A percentile compares a stretch with the other conserved stretches of the same genome.
These are phyloP conservation scores for Cnidoscolus chayamansa DNA, from an alignment of 441 rosid genomes.

Conservation along the genomic window DNA sequence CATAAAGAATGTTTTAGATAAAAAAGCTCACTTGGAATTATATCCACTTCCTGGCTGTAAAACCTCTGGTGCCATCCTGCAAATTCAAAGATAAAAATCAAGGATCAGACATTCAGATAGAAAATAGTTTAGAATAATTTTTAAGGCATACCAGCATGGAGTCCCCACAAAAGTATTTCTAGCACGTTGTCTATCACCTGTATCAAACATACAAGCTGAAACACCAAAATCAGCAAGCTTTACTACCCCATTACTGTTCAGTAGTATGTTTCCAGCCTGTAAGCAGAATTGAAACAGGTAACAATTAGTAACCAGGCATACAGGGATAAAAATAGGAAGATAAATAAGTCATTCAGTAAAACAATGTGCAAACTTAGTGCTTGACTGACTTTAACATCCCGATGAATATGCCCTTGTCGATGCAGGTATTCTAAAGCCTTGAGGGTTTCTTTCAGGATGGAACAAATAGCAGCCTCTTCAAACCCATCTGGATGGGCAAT, in stretches of 20 bases:
- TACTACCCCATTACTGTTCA: slow-evolving; percentile 70
- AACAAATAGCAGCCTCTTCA: slow-evolving; percentile 88
- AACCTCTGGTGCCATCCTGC: slow-evolving; percentile 99
- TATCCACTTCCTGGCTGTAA: slow-evolving; percentile 99
- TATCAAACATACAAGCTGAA: slow-evolving; percentile 96
- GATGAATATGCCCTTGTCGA: slow-evolving; percentile 95
- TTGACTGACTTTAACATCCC: slow-evolving; percentile 84
- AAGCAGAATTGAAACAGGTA: slow-evolving; percentile 19
- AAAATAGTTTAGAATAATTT: neutral
- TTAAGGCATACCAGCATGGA: slow-evolving; percentile 78
- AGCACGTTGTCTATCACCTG: slow-evolving; percentile 91
- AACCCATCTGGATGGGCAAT: slow-evolving; percentile 89
- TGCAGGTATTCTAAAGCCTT: slow-evolving; percentile 96
- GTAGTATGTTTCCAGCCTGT: slow-evolving; percentile 96
- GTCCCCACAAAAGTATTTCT: slow-evolving; percentile 99
- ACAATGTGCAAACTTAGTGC: slow-evolving; percentile 13
- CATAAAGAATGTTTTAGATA: slow-evolving; percentile 5
- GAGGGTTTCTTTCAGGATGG: slow-evolving; percentile 90
- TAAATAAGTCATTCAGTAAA: neutral
- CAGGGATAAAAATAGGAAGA: slow-evolving; percentile 18
- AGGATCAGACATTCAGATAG: neutral
- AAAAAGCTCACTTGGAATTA: slow-evolving; percentile 76
- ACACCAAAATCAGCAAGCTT: slow-evolving; percentile 99
- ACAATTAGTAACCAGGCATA: slow-evolving; percentile 9
- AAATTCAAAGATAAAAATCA: slow-evolving; percentile 28